Evolutionary conservation across 164 flowering plant species (phyloP).

Genomic region (Protea cynaroides): DNA sequence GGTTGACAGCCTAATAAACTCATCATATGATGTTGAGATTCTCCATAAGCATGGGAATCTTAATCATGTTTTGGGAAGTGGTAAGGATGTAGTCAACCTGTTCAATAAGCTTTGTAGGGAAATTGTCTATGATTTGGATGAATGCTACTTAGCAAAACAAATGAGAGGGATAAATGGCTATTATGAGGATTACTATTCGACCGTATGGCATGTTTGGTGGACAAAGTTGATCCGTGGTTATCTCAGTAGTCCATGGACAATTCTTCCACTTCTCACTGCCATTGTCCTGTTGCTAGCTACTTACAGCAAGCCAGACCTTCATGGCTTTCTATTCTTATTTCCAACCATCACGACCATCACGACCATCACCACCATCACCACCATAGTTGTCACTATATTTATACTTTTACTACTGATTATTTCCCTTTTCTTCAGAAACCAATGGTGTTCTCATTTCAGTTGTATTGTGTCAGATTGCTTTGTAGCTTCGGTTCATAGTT

Average conservation of each 20-base stretch:
- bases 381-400: no score
- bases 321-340: constrained; percentile 10
- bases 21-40: constrained; percentile 22
- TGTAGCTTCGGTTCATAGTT: no score
- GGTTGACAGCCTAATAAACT: constrained; percentile 22
- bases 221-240: constrained; percentile 18
- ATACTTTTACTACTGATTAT: no score
- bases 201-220: constrained; percentile 13
- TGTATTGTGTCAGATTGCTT: no score
- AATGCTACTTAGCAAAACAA: constrained; percentile 15
- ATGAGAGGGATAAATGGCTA: constrained; percentile 9
- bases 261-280: constrained; percentile 20
- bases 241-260: constrained; percentile 27
- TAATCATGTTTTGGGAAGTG: constrained; percentile 23
- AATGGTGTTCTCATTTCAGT: no score
- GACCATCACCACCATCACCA: no score
- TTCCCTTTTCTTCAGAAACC: no score
- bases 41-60: constrained; percentile 22
- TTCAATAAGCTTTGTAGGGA: constrained; percentile 23
- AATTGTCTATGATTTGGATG: constrained; percentile 12
- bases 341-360: neutral
- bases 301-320: constrained; percentile 17
- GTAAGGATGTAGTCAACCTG: constrained; percentile 21
- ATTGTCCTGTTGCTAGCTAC: constrained; percentile 13
- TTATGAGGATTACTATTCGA: constrained; percentile 8